Base-by-base conservation (phyloP, 257 asterid species). In the Misopates orontium region DNA sequence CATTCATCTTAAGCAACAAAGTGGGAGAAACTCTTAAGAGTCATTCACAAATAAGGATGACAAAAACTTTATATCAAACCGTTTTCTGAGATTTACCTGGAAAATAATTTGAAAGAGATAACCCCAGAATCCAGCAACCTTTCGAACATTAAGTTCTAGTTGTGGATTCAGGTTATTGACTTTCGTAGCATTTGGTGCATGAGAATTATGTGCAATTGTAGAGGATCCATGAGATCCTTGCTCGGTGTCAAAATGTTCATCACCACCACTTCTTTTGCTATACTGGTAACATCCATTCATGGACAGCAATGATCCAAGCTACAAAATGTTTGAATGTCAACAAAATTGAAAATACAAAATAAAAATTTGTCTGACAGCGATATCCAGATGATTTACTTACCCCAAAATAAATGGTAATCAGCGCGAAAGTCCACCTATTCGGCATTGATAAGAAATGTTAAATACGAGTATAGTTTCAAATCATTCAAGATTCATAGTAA, bases 241-340 rank as follows among this genome's bases (percentile, higher is more conserved):
- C 67, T 82, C 96, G 0, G 75, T 58, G 73, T 87, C 95, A 66
- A 70, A 62, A 64, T 39, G 78, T 51, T 70, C 73, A 8, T 72
- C 71, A 11, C 48, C 69, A 10, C 69, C 78, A 54, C 77, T 71
- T 59, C 66, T 66, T 16, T 75, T 68, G 45, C 69, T 79, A 60
- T 80, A 75, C 5, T 65, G 71, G 66, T 69, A 76, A 66, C 95
- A 93, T 69, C 98, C 97, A 10, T 74, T 84, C 62, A 84, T 66
- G 17, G 98, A 93, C 25, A 93, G 90, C 75, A 87, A 12, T 47
- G 96, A 87, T 60, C 98, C 98, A 59, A 93, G 87, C 98, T 90
- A 49, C 75, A 81, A 20, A 11, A 28, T 2, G 39, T 51, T 55
- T 23, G 21, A 62, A 42, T 57, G 62, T 80, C 48, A 76, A 40